These are phyloP conservation scores for Trichoderma orchidacearum DNA, from an alignment of 495 filamentous ascomycete genomes.

Conservation along the genomic window DNA sequence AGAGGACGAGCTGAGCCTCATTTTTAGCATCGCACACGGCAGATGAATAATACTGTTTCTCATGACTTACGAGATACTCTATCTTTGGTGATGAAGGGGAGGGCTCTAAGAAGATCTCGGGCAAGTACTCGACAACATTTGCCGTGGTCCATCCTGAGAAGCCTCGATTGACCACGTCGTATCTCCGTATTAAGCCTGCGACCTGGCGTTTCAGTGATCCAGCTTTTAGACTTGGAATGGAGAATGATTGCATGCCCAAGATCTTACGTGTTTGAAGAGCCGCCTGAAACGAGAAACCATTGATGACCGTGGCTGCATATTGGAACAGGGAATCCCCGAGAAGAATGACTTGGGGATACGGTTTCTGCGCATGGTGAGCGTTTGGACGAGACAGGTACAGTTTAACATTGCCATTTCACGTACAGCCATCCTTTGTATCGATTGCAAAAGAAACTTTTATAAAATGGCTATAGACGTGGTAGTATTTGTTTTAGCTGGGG, in stretches of 20 bases:
- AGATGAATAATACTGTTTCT: not conserved
- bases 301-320: constrained; percentile 35
- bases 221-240: not conserved
- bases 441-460: not conserved
- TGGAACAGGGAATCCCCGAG: constrained; percentile 78
- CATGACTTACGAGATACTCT: constrained; percentile 46
- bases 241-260: not conserved
- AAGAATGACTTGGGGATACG: constrained; percentile 54
- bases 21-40: not conserved
- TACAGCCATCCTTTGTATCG: constrained; percentile 1
- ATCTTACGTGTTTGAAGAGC: constrained; percentile 55
- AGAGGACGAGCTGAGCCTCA: constrained; percentile 52
- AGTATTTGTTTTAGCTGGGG: too few species aligned
- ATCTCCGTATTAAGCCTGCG: constrained; percentile 26
- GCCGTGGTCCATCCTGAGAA: constrained; percentile 36
- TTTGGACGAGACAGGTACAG: not conserved
- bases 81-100: constrained; percentile 38
- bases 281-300: constrained; percentile 58
- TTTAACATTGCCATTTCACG: not conserved
- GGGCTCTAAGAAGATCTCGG: constrained; percentile 26
- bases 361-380: not conserved
- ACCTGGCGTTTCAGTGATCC: not conserved
- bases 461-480: too few species aligned
- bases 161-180: constrained; percentile 36
- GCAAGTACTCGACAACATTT: constrained; percentile 26